Evolutionary conservation across 164 flowering plant genomes (phyloP).

Genomic region (Euptelea pleiosperma): DNA sequence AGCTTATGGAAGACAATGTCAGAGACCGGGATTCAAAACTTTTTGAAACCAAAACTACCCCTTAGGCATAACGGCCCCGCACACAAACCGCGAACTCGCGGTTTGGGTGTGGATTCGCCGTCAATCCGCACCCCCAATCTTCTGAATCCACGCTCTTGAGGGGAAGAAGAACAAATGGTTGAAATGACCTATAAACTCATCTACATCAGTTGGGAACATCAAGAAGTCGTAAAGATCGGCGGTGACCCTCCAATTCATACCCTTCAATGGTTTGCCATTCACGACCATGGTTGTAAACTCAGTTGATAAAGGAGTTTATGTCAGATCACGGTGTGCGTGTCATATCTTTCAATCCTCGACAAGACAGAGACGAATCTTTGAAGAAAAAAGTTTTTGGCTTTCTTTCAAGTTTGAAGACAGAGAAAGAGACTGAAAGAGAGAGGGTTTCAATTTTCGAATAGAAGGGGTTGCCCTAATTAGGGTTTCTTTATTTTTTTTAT

Average conservation of each 20-base stretch:
- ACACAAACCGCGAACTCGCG: too few relatives aligned
- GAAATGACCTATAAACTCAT: too few relatives aligned
- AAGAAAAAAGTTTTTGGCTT: not conserved
- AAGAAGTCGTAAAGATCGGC: constrained; percentile 65
- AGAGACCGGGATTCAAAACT: too few relatives aligned
- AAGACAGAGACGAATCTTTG: not conserved
- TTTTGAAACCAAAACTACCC: too few relatives aligned
- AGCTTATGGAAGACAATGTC: too few relatives aligned
- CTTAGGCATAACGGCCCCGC: too few relatives aligned
- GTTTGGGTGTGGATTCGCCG: too few relatives aligned
- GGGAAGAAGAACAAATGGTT: too few relatives aligned
- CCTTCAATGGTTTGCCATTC: constrained; percentile 55
- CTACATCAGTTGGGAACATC: constrained; percentile 50
- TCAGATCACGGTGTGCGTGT: not conserved
- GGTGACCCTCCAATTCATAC: constrained; percentile 67
- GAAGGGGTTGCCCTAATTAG: not conserved
- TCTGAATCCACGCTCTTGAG: too few relatives aligned
- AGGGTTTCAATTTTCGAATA: not conserved
- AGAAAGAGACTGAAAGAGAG: not conserved
- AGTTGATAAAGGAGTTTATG: not conserved
- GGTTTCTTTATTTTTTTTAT: not conserved
- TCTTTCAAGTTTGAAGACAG: not conserved
- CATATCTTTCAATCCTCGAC: constrained; percentile 3
- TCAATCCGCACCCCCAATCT: too few relatives aligned
- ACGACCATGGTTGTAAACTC: constrained; percentile 39